Percentiles rank a stretch among this genome's conserved stretches.
Evolutionary conservation across 495 filamentous ascomycete species (phyloP).

Genomic region (Penicillium coprophilum): DNA sequence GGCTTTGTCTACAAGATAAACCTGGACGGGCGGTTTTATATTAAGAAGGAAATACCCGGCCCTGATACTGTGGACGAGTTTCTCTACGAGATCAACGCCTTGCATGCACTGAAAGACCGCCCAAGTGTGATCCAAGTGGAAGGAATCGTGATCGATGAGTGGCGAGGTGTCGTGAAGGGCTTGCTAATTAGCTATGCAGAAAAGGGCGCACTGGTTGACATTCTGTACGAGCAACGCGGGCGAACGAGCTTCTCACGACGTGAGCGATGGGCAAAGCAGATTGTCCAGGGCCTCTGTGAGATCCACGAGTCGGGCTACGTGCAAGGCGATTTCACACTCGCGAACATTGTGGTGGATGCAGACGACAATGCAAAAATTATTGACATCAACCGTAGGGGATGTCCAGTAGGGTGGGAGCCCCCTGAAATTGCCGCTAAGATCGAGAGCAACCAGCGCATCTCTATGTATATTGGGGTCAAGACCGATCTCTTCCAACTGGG

Average conservation of each 20-base stretch:
- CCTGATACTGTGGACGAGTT: conserved; percentile 97
- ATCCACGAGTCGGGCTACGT: conserved; percentile 97
- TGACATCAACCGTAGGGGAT: conserved; percentile 95
- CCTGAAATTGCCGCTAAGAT: conserved; percentile 88
- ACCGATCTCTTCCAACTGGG: conserved; percentile 93
- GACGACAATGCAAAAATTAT: conserved; percentile 91
- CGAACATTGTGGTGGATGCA: conserved; percentile 91
- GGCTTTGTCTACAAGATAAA: conserved; percentile 96
- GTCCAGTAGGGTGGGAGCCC: conserved; percentile 96
- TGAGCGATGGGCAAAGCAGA: conserved; percentile 90
- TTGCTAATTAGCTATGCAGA: conserved; percentile 88
- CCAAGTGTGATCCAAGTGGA: conserved; percentile 83
- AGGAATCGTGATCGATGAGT: conserved; percentile 84
- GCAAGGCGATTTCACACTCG: conserved; percentile 94
- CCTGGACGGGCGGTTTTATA: conserved; percentile 64
- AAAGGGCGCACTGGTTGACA: conserved; percentile 84
- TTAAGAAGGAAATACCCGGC: conserved; percentile 98
- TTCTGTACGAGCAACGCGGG: conserved; percentile 74
- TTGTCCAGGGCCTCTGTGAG: conserved; percentile 84
- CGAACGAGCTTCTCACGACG: conserved; percentile 69
- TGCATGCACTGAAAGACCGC: conserved; percentile 71
- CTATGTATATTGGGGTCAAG: conserved; percentile 98
- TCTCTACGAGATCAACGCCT: conserved; percentile 94
- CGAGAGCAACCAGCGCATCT: conserved; percentile 86
- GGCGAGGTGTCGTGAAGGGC: conserved; percentile 74